Evolutionary conservation across 1,284 basidiomycete genomes (phyloP).

Genomic region (Rhodotorula sp.): DNA sequence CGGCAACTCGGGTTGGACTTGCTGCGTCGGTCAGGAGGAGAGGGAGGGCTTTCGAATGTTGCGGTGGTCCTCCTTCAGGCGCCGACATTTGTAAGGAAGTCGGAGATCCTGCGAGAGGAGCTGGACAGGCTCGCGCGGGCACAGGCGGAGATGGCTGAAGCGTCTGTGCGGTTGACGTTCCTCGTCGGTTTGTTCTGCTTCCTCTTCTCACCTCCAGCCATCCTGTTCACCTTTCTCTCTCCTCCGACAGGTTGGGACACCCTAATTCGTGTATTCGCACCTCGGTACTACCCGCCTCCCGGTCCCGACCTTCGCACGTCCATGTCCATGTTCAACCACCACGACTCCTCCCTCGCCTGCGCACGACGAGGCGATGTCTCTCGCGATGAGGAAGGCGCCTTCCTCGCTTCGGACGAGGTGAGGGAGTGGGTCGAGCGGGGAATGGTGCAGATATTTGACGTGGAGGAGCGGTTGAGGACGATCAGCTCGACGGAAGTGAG

Average conservation of each 20-base stretch:
- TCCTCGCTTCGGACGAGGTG: slow-evolving; percentile 53
- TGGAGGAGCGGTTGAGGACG: slow-evolving; percentile 57
- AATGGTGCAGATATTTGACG: slow-evolving; percentile 38
- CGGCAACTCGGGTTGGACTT: slow-evolving; percentile 44
- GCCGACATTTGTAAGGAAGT: slow-evolving; percentile 85
- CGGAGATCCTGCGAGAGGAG: slow-evolving; percentile 55
- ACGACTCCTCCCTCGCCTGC: slow-evolving; percentile 67
- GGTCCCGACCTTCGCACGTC: slow-evolving; percentile 58
- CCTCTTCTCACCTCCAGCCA: neutral
- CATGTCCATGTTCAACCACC: slow-evolving; percentile 61
- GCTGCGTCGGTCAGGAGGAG: slow-evolving; percentile 27
- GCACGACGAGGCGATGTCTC: slow-evolving; percentile 58
- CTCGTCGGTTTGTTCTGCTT: slow-evolving; percentile 54
- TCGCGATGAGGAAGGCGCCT: slow-evolving; percentile 45
- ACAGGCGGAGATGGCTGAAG: slow-evolving; percentile 10
- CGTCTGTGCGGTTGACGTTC: slow-evolving; percentile 60
- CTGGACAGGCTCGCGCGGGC: slow-evolving; percentile 1
- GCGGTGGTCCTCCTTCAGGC: slow-evolving; percentile 81
- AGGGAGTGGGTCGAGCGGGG: slow-evolving; percentile 53
- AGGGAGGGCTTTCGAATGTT: slow-evolving; percentile 55
- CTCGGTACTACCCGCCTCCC: slow-evolving; percentile 66
- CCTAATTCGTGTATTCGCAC: slow-evolving; percentile 74
- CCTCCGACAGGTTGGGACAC: slow-evolving; percentile 62
- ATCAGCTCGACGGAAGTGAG: slow-evolving; percentile 75
- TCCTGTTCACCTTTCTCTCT: neutral